Base-by-base conservation (phyloP, 1,284 basidiomycete genomes). In the Puccinia coronata region DNA sequence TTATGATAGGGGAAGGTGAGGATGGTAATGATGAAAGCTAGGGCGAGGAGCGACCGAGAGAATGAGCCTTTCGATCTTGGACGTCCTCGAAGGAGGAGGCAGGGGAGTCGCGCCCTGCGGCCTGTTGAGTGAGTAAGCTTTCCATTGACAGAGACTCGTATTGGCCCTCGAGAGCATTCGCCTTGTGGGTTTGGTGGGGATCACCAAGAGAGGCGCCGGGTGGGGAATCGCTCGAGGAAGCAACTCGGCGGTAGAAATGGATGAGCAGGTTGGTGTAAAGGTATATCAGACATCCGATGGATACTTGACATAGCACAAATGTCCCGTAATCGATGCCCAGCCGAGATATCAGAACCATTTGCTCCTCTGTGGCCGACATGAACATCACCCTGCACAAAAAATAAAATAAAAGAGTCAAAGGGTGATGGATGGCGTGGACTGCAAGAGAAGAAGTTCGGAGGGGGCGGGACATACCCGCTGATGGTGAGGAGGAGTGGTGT, bases 281-380 rank as follows among this genome's bases (percentile, higher is more conserved):
- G 86, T 95, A 94, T 70, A 94, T 86, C 69, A 93, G 83, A 88
- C 94, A 85, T 18, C 83, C 47, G 12, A 78, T 71, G 12, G 72
- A 78, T 41, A 82, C 84, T 88, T 93, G 91, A 84, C 92, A 91
- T 11, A 95, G 88, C 61, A 92, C 89, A 84, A 96, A 96, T 0
- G 93, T 93, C 83, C 95, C 93, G 85, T 95, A 93, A 85, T 95
- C 94, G 90, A 95, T 92, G 71, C 90, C 84, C 65, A 69, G 83
- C 65, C 84, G 83, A 76, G 92, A 88, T 18, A 92, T 90, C 82
- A 89, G 92, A 47, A 88, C 84, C 57, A 96, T 87, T 85, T 96
- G 93, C 87, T 97, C 94, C 85, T 96, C 93, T 0, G 95, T 96
- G 0, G 92, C 94, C 18, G 92, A 92, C 90, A 96, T 94, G 88